A percentile compares a stretch with the other conserved stretches of the same genome.
Conservation (phyloP, 2,329 filamentous ascomycete genomes). For the Pestalotiopsis sp. region DNA sequence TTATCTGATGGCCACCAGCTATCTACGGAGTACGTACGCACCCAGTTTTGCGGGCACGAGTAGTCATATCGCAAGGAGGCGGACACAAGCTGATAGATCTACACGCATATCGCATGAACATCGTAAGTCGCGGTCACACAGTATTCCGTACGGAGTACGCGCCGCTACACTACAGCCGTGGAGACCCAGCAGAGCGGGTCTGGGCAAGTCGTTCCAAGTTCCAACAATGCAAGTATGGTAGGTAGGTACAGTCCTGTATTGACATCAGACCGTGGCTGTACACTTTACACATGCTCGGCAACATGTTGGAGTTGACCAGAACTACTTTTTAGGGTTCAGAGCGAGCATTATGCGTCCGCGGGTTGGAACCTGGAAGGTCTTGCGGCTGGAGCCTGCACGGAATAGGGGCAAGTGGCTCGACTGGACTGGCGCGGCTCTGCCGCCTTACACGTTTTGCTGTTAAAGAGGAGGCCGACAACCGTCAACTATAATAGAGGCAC, state of each 20-base stretch:
- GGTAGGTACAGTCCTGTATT: too few species aligned
- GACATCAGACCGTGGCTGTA: background rate
- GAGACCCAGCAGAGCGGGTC: conserved; percentile 1
- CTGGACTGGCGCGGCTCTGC: background rate
- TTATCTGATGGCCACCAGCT: background rate
- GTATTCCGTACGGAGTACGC: background rate
- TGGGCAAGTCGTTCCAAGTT: background rate
- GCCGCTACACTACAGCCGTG: background rate
- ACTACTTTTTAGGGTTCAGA: conserved; percentile 3
- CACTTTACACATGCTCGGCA: background rate
- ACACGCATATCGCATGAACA: background rate
- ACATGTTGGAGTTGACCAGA: background rate
- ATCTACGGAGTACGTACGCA: too few species aligned
- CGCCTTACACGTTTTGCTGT: background rate
- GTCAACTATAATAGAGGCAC: background rate
- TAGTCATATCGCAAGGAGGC: background rate
- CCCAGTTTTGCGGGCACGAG: background rate
- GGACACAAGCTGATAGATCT: background rate
- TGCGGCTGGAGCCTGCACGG: background rate
- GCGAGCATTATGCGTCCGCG: background rate
- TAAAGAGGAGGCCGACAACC: background rate
- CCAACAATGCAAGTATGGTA: background rate
- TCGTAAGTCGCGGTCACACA: background rate
- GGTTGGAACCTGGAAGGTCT: background rate
- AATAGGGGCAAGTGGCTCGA: background rate